Conservation (phyloP, 2,329 filamentous ascomycete species). For the Amauroascus niger region DNA sequence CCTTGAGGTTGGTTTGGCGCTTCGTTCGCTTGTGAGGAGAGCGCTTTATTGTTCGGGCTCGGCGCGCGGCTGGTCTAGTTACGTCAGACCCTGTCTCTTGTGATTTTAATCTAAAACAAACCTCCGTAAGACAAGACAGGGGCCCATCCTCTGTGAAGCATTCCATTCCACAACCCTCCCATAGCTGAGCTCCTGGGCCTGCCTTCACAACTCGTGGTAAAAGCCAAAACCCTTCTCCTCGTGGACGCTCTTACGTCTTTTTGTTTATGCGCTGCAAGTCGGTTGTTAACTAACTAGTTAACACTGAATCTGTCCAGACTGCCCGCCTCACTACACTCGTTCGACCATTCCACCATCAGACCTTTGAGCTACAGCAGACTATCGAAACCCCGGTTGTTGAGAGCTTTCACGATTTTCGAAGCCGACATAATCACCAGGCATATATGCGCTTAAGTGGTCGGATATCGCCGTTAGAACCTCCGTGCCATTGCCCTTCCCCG, state of each 20-base stretch:
- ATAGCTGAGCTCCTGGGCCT: background rate
- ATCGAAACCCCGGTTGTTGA: no score
- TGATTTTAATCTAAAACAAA: conserved; percentile 9
- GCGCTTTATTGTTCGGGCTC: background rate
- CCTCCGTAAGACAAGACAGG: background rate
- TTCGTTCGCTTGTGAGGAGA: background rate
- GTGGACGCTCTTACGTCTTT: background rate
- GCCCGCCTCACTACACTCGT: background rate
- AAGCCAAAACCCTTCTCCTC: background rate
- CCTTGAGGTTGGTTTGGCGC: background rate
- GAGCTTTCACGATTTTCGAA: background rate
- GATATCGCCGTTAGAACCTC: background rate
- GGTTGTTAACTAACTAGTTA: background rate
- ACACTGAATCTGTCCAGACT: no score
- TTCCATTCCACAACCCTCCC: background rate
- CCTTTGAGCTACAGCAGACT: no score
- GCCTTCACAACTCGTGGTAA: background rate
- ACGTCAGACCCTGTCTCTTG: conserved; percentile 9
- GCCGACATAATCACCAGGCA: background rate
- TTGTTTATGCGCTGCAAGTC: background rate
- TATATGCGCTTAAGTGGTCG: no score
- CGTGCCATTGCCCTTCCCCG: background rate
- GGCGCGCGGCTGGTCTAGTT: conserved; percentile 6
- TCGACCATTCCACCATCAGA: background rate
- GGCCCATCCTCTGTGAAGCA: conserved; percentile 2